A percentile compares a stretch with the other conserved stretches of the same genome.
phyloP scores from a whole-genome alignment of 305 asterid species.

The Fraxinus baroniana region DNA sequence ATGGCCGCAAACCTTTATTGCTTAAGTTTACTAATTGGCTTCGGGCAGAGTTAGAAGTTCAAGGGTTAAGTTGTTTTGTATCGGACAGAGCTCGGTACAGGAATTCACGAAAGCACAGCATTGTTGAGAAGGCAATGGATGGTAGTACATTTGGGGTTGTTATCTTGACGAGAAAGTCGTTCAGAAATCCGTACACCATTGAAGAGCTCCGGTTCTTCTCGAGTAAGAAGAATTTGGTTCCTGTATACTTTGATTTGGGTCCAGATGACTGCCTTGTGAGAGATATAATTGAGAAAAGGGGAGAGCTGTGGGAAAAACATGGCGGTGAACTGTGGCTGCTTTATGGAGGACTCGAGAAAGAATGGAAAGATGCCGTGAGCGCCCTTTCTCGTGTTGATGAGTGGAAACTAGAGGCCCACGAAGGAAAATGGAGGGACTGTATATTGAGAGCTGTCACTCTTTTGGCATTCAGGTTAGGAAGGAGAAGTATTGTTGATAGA shows the following conservation, averaged over 20 bases:
- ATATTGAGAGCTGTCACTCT: slow-evolving; percentile 76
- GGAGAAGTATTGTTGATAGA: slow-evolving; percentile 85
- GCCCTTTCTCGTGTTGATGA: slow-evolving; percentile 82
- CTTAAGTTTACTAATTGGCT: slow-evolving; percentile 87
- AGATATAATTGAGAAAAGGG: slow-evolving; percentile 83
- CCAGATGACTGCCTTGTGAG: slow-evolving; percentile 90
- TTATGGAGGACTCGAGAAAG: slow-evolving; percentile 87
- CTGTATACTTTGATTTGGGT: slow-evolving; percentile 77
- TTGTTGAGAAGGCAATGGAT: slow-evolving; percentile 81
- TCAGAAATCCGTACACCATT: slow-evolving; percentile 73
- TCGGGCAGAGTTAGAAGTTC: slow-evolving; percentile 84
- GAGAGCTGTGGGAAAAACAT: slow-evolving; percentile 88
- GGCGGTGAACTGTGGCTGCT: slow-evolving; percentile 92
- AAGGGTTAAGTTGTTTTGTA: slow-evolving; percentile 87
- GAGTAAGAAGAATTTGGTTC: slow-evolving; percentile 90
- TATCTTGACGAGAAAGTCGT: slow-evolving; percentile 78
- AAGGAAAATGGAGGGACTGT: slow-evolving; percentile 94
- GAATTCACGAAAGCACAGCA: slow-evolving; percentile 62
- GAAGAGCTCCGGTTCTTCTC: slow-evolving; percentile 85
- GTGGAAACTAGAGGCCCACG: slow-evolving; percentile 90
- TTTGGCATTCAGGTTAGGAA: slow-evolving; percentile 83
- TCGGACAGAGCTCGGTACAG: slow-evolving; percentile 73
- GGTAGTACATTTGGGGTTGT: slow-evolving; percentile 76
- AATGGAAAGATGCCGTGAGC: slow-evolving; percentile 81
- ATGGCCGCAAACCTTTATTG: slow-evolving; percentile 74